These are phyloP conservation scores for Cyberlindnera mrakii DNA, from an alignment of 805 yeast genomes.

Conservation along the genomic window DNA sequence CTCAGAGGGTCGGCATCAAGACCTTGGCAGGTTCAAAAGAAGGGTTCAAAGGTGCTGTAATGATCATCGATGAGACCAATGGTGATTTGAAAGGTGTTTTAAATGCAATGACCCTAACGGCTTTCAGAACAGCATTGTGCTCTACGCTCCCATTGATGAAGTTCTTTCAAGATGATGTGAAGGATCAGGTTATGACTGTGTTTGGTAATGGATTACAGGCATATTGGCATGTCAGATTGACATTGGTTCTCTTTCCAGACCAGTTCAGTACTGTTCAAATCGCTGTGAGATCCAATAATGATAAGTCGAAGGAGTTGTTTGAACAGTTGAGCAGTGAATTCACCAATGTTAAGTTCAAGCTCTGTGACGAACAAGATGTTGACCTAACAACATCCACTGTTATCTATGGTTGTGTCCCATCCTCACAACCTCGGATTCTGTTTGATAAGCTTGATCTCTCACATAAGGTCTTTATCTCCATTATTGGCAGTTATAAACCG, in stretches of 20 bases:
- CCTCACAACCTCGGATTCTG: conserved; percentile 41
- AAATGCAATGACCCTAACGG: conserved; percentile 55
- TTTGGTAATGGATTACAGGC: conserved; percentile 65
- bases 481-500: conserved; percentile 66
- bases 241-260: conserved; percentile 33
- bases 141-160: conserved; percentile 42
- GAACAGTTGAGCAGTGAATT: conserved; percentile 25
- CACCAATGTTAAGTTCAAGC: conserved; percentile 22
- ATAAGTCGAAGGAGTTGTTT: conserved; percentile 23
- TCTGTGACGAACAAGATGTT: conserved; percentile 16
- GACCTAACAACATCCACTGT: conserved; percentile 36
- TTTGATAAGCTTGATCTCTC: conserved; percentile 24
- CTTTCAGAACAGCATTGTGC: conserved; percentile 61
- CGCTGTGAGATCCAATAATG: conserved; percentile 39
- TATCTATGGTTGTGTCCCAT: conserved; percentile 57
- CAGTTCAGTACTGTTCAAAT: conserved; percentile 36
- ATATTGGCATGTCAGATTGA: conserved; percentile 52
- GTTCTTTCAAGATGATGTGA: conserved; percentile 22
- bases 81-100: conserved; percentile 49
- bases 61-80: conserved; percentile 41
- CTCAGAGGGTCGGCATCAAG: conserved; percentile 52
- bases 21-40: conserved; percentile 49
- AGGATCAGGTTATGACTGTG: conserved; percentile 27
- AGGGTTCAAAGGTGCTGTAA: conserved; percentile 56
- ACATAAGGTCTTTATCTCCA: conserved; percentile 39